These are phyloP conservation scores for Daedaleopsis sinensis DNA, from an alignment of 768 basidiomycete species.

Conservation along the genomic window DNA sequence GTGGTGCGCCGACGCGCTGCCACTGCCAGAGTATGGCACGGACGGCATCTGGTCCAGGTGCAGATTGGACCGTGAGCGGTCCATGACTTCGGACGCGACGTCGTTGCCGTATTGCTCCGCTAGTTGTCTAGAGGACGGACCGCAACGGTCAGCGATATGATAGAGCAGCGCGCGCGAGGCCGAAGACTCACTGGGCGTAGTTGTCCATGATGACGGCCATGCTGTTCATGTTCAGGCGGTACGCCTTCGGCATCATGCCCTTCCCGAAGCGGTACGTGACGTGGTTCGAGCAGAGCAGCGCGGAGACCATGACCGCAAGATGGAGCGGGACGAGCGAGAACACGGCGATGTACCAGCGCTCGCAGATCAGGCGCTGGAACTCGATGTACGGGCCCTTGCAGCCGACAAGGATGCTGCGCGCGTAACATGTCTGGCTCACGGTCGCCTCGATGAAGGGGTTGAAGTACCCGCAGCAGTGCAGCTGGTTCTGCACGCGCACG, in stretches of 20 bases:
- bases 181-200: slow-evolving; percentile 64
- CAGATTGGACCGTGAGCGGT: slow-evolving; percentile 58
- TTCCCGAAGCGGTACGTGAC: slow-evolving; percentile 88
- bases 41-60: slow-evolving; percentile 39
- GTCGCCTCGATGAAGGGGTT: slow-evolving; percentile 82
- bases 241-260: slow-evolving; percentile 86
- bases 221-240: slow-evolving; percentile 69
- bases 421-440: slow-evolving; percentile 71
- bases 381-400: slow-evolving; percentile 68
- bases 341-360: slow-evolving; percentile 64
- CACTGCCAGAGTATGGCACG: slow-evolving; percentile 30
- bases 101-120: slow-evolving; percentile 73
- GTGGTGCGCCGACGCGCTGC: slow-evolving; percentile 16
- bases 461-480: slow-evolving; percentile 82
- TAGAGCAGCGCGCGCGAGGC: neutral
- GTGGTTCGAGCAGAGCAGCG: slow-evolving; percentile 77
- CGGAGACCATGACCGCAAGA: slow-evolving; percentile 61
- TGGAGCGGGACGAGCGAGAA: slow-evolving; percentile 75
- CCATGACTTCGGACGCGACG: slow-evolving; percentile 60
- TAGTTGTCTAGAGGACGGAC: slow-evolving; percentile 52
- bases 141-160: neutral
- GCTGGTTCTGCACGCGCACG: slow-evolving; percentile 70
- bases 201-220: slow-evolving; percentile 88
- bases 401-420: slow-evolving; percentile 69
- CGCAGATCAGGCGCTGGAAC: slow-evolving; percentile 57